Base-by-base conservation (phyloP, 176 grass and related monocot genomes). In the Calamus simplicifolius region DNA sequence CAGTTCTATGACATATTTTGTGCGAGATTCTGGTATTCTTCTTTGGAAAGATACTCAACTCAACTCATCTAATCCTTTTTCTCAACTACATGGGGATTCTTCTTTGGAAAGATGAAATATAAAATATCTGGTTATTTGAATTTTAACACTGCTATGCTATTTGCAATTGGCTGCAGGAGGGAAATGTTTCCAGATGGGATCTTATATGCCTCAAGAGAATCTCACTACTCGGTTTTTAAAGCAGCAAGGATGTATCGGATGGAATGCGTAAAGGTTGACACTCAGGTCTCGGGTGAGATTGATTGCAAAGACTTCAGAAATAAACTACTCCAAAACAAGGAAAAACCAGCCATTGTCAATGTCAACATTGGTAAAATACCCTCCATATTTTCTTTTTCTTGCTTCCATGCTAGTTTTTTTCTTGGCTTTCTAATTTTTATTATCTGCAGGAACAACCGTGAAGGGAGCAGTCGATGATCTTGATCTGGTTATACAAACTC, bases 401-500 rank as follows among this genome's bases (percentile, higher is more conserved):
- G 27, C 21, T 5, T 63, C 51, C 23, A 50, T 62, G 50, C 59
- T 7, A 6, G n/a, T 49, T 60, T 15, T 70, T 70, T 15, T 57
- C 12, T 29, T 74, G 63, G 49, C 63, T 63, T 50, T 52, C n/a
- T 19, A 55, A 21, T 21, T 55, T 55, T 55, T 55, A 21, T 19
- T 23, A 5, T 25, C 7, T 69, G 60, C 71, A 95, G 89, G 89
- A 27, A 95, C 89, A 18, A 95, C 89, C 16, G 85, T 95, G 25
- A 95, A 95, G 49, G 89, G 89, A 56, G 89, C 89, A n/a, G 85
- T 95, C 5, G 89, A 95, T 82, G 89, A 95, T 81, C 75, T 95
- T 29, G 89, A 95, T 57, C 23, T 82, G 75, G 74, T 95, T 49
- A 89, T 95, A 56, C 79, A 88, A 69, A 95, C 75, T 58, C 89